Evolutionary conservation across 768 basidiomycete genomes (phyloP), one percentile per base, ranked within the genome.

Genomic region (Mycena vulgaris): DNA sequence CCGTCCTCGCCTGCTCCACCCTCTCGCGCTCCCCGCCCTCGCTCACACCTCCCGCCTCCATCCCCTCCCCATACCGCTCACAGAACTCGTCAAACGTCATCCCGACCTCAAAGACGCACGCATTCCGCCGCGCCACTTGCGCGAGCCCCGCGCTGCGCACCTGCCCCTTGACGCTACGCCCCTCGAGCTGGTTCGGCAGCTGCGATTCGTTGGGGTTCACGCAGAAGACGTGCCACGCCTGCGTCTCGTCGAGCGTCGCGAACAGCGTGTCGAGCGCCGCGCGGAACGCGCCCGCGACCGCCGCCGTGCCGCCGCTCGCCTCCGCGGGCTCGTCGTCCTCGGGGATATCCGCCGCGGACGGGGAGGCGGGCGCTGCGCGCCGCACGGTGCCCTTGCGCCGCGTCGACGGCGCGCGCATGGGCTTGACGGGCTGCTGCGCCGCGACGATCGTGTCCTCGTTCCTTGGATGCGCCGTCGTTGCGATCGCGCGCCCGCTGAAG

Each of bases 401-500:
- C 0, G 93, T 97, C 0, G 95, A 97, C 0, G 97, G 97, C 0
- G 94, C 90, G 11, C 97, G 91, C 92, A 98, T 95, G 0, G 97
- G 97, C 80, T 97, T 96, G 72, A 96, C 92, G 39, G 92, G 91
- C 78, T 98, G 96, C 77, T 96, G 95, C 0, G 96, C 96, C 7
- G 96, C 89, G 19, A 98, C 97, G 69, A 98, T 97, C 0, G 97
- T 98, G 58, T 97, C 96, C 75, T 98, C 96, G 75, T 97, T 93
- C 70, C 92, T 85, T 0, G 97, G 96, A 77, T 98, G 96, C 0
- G 92, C 94, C 76, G 96, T 92, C 0, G 95, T 97, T 0, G 96
- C 95, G 70, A 99, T 96, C 3, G 93, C 92, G 77, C 95, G 95
- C 42, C 86, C 89, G 0, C 92, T 92, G 81, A 99, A 99, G 8